phyloP scores from a whole-genome alignment of 2,329 filamentous ascomycete species.

The Cladorrhinum sp. region DNA sequence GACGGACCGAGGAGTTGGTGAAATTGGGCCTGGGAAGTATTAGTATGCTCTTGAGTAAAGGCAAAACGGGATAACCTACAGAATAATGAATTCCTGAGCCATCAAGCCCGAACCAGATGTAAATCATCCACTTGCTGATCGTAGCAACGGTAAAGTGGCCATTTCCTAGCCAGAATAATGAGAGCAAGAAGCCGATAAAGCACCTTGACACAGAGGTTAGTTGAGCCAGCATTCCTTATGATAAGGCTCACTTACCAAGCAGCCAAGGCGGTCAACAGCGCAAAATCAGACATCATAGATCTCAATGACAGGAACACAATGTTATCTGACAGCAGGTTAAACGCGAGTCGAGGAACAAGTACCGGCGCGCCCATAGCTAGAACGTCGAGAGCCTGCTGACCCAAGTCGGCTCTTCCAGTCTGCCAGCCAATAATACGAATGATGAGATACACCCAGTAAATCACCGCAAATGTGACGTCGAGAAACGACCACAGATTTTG shows the following conservation, averaged over 20 bases:
- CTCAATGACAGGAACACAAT: slow-evolving; percentile 77
- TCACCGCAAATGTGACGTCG: slow-evolving; percentile 71
- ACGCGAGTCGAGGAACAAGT: slow-evolving; percentile 73
- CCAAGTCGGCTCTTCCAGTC: slow-evolving; percentile 44
- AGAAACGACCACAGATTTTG: slow-evolving; percentile 88
- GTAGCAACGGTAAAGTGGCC: slow-evolving; percentile 61
- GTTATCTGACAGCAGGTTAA: slow-evolving; percentile 80
- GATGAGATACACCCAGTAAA: slow-evolving; percentile 67
- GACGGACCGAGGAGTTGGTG: slow-evolving; percentile 76
- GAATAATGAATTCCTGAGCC: slow-evolving; percentile 61
- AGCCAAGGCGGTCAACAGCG: slow-evolving; percentile 70
- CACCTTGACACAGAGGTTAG: slow-evolving; percentile 43
- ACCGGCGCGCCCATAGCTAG: slow-evolving; percentile 77
- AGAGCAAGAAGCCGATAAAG: slow-evolving; percentile 76
- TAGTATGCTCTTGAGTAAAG: not conserved
- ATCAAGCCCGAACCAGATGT: slow-evolving; percentile 88
- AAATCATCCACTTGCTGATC: slow-evolving; percentile 88
- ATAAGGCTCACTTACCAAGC: slow-evolving; percentile 51
- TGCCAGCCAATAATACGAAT: slow-evolving; percentile 65
- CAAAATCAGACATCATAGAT: slow-evolving; percentile 84
- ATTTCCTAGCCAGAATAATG: slow-evolving; percentile 73
- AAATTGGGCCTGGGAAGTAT: slow-evolving; percentile 56
- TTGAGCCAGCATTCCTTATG: slow-evolving; percentile 13
- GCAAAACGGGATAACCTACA: slow-evolving; percentile 24
- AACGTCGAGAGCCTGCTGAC: slow-evolving; percentile 70